Conservation (phyloP, 176 grass and related monocot species). For the Phyllostachys edulis region DNA sequence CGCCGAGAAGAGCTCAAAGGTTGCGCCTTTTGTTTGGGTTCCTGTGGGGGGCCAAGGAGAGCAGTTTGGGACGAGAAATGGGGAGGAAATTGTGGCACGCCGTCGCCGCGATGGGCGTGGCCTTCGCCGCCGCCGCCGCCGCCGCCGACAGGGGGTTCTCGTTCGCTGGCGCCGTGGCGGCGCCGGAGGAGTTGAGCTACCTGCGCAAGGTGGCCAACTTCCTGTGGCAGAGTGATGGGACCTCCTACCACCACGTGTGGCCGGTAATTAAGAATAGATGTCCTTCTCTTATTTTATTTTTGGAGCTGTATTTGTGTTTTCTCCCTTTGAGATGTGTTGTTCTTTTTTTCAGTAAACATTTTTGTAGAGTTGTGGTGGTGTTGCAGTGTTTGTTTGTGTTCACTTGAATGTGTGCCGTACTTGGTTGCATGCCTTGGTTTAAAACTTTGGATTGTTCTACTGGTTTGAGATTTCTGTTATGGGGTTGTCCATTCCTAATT, state of each 20-base stretch:
- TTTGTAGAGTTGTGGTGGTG: too few relatives aligned
- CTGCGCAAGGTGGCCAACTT: background rate
- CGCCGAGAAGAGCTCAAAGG: too few relatives aligned
- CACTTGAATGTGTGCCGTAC: too few relatives aligned
- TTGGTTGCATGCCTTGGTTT: too few relatives aligned
- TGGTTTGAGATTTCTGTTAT: background rate
- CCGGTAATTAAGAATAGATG: conserved; percentile 16
- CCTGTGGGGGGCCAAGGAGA: background rate
- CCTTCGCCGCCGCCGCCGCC: background rate
- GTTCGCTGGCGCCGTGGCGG: background rate
- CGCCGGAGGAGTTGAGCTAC: background rate
- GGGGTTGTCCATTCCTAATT: too few relatives aligned
- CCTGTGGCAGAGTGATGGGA: background rate
- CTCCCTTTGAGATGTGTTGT: too few relatives aligned
- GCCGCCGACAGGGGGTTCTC: background rate
- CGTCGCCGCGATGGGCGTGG: background rate
- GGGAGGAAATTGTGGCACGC: background rate
- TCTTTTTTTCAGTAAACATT: too few relatives aligned
- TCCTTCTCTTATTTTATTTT: background rate
- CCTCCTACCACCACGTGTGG: conserved; percentile 39
- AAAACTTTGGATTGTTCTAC: background rate
- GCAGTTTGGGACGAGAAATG: background rate
- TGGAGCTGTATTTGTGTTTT: background rate
- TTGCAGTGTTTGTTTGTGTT: too few relatives aligned
- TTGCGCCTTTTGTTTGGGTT: too few relatives aligned